These are phyloP conservation scores for Leucaena leucocephala DNA, from an alignment of 306 rosid species.

Conservation along the genomic window DNA sequence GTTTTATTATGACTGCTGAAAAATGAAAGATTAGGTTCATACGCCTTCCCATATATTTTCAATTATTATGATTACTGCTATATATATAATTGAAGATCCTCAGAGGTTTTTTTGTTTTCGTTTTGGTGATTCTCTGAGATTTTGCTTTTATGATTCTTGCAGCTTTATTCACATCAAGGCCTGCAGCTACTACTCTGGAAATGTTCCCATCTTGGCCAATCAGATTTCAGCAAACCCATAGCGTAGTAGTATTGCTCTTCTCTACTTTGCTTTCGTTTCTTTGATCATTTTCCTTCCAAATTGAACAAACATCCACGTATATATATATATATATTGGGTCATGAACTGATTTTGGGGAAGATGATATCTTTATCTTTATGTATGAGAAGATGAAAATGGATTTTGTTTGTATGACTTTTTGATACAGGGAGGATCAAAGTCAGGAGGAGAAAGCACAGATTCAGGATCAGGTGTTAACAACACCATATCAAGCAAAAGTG, in stretches of 20 bases:
- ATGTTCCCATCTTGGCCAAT: constrained; percentile 99
- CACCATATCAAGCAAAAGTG: constrained; percentile 66
- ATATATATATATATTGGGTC: neutral
- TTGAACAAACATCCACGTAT: constrained; percentile 13
- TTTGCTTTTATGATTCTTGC: constrained; percentile 61
- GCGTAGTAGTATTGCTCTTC: constrained; percentile 37
- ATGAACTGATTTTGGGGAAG: constrained; percentile 19
- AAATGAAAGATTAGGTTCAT: constrained; percentile 63
- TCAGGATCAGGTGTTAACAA: constrained; percentile 76
- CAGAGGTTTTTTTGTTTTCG: constrained; percentile 13
- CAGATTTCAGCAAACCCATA: constrained; percentile 75
- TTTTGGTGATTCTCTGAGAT: constrained; percentile 57
- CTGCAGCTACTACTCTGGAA: constrained; percentile 97
- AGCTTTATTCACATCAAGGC: constrained; percentile 79
- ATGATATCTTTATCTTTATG: neutral
- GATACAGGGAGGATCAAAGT: constrained; percentile 75
- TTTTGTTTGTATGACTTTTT: neutral
- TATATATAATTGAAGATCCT: constrained; percentile 40
- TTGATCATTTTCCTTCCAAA: constrained; percentile 47
- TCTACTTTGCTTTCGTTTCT: constrained; percentile 31
- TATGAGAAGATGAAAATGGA: neutral
- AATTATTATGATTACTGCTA: constrained; percentile 22
- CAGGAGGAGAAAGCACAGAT: constrained; percentile 86
- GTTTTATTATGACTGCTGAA: constrained; percentile 53
- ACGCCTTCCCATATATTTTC: constrained; percentile 16